Evolutionary conservation across 768 basidiomycete genomes (phyloP), one percentile per base, ranked within the genome.

Genomic region (Galerina sulciceps): DNA sequence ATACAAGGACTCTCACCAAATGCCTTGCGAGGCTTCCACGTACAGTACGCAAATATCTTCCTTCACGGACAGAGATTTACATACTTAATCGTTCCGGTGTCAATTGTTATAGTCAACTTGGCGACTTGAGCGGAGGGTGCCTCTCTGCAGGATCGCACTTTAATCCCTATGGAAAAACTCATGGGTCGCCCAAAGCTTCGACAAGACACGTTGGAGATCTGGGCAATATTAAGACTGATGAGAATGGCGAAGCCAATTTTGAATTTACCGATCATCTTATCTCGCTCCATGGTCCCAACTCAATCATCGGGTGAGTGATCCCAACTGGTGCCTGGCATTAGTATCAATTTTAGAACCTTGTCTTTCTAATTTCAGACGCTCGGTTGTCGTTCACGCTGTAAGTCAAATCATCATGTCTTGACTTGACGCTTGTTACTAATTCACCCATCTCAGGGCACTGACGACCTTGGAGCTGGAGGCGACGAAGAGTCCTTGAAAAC

Each of bases 391-490:
- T 37, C 93, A 94, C 74, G 82, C 45, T 1, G 69, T 70, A 17
- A 65, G 66, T 47, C 18, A 2, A 40, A 6, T 20, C 10, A 3
- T 6, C 17, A 17, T 51, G 2, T 49, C 9, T 40, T 36, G 34
- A 17, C 26, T n/a, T 26, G 1, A 44, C 11, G 22, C 18, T 40
- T n/a, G 31, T 48, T 14, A 10, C 9, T 51, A 8, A 10, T 47
- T 31, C 38, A 36, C 17, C 11, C 14, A 43, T 44, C 9, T 38
- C 40, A 70, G 69, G 63, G 61, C 14, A 59, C 83, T 15, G 93
- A 94, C 67, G 93, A 94, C 66, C 79, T 93, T 49, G 93, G 91
- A n/a, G 77, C 73, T 59, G 90, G 90, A 14, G 78, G 75, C 41
- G 80, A 88, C 65, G 76, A 82, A 26, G 90, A 91, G 62, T 89